Base-by-base conservation (phyloP, 1,284 basidiomycete species). In the Tylopilus microsporus region DNA sequence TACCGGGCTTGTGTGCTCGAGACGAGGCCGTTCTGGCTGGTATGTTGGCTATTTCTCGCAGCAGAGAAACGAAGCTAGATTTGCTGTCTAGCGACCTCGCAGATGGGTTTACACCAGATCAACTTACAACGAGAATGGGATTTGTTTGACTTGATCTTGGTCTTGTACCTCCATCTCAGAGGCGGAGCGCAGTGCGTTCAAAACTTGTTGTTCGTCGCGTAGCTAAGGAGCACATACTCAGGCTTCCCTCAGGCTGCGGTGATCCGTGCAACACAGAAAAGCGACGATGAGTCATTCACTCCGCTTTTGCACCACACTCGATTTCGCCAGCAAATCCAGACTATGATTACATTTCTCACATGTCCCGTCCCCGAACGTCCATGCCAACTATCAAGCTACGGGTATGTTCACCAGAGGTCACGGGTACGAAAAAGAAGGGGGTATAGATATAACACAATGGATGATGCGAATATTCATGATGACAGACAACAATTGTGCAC, bases 121-220 rank as follows among this genome's bases (percentile, higher is more conserved):
- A 19, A 71, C 77, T 60, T 63, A 80, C 78, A 77, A 79, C 11
- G 78, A 74, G 60, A 80, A 80, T 1, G 77, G 74, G 50, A 78
- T 60, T 19, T 62, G 59, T 25, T 63, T 63, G 50, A 37, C 58
- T 55, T 60, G 42, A 25, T 30, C 57, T 49, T 60, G 42, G 30
- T 30, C 57, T 49, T 56, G 52, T 39, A 19, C 45, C 50, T 71
- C 77, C 12, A 81, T 82, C 39, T 39, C 15, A 37, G 36, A 53
- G 25, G 25, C 3, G 21, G 16, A 13, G 16, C 30, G 30, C 30
- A 32, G 13, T 37, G 25, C 25, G 25, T 25, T 25, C 25, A 25
- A 37, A 37, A 37, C 36, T 37, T 37, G 36, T 13, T 37, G 36
- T 25, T 25, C 25, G 25, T 37, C 36, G 36, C 13, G 36, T 10